phyloP scores from a whole-genome alignment of 768 basidiomycete species.

The Suillus variegatus region DNA sequence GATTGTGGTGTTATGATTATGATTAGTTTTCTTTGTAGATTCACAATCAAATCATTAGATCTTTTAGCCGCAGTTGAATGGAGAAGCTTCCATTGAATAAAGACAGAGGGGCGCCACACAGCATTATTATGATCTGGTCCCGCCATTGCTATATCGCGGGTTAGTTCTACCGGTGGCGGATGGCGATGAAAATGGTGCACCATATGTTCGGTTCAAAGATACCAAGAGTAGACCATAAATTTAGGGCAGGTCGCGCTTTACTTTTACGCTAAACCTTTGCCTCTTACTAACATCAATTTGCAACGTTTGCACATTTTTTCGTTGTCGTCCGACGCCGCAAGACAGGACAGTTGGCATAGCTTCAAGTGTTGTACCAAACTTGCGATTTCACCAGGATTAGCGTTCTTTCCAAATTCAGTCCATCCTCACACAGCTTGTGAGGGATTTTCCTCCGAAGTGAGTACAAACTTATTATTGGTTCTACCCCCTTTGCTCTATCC shows the following conservation, averaged over 20 bases:
- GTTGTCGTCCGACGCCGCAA: conserved; percentile 18
- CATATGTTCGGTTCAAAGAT: conserved; percentile 15
- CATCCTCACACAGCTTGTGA: conserved; percentile 2
- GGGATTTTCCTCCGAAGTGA: conserved; percentile 11
- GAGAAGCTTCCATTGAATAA: not conserved
- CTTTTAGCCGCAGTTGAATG: not conserved
- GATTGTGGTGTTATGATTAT: conserved; percentile 58
- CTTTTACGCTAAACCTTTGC: conserved; percentile 12
- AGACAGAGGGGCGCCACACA: conserved; percentile 19
- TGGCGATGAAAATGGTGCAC: conserved; percentile 33
- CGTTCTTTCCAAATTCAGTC: conserved; percentile 2
- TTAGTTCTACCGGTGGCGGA: conserved; percentile 33
- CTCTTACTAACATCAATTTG: conserved; percentile 13
- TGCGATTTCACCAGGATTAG: conserved; percentile 10
- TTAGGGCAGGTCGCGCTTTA: conserved; percentile 26
- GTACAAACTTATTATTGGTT: conserved; percentile 20
- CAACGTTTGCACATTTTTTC: conserved; percentile 8
- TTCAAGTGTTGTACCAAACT: conserved; percentile 2
- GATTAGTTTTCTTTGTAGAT: conserved; percentile 5
- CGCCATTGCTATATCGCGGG: conserved; percentile 14
- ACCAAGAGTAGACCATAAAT: not conserved
- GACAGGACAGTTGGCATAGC: conserved; percentile 5
- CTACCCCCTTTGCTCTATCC: conserved; percentile 16
- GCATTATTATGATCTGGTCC: conserved; percentile 17
- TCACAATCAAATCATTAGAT: conserved; percentile 9